Evolutionary conservation across 1,284 basidiomycete genomes (phyloP).

Genomic region (Puccinia polysora): DNA sequence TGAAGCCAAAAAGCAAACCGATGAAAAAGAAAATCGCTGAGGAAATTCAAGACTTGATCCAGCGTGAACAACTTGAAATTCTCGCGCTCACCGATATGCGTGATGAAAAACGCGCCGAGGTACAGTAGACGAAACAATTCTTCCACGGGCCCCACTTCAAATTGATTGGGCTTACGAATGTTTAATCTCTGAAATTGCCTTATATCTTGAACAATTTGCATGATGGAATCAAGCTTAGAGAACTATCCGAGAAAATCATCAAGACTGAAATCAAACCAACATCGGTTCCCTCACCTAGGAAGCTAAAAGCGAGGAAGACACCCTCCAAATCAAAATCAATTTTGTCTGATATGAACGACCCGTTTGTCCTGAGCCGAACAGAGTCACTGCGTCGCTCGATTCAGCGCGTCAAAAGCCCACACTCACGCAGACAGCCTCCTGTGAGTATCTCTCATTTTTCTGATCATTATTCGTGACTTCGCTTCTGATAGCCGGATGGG

Average conservation of each 20-base stretch:
- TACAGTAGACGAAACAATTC: background rate
- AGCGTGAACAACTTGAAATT: slow-evolving; percentile 40
- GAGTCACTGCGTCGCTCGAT: slow-evolving; percentile 33
- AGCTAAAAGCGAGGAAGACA: slow-evolving; percentile 28
- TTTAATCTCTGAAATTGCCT: background rate
- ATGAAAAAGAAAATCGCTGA: background rate
- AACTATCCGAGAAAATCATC: slow-evolving; percentile 32
- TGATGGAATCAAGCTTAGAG: slow-evolving; percentile 6
- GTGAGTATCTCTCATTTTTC: slow-evolving; percentile 10
- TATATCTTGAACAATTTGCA: background rate
- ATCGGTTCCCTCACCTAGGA: slow-evolving; percentile 16
- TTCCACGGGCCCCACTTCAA: background rate
- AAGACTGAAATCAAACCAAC: slow-evolving; percentile 17
- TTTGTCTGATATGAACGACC: slow-evolving; percentile 20
- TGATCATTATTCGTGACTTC: background rate
- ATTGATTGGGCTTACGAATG: background rate
- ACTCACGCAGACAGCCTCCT: background rate
- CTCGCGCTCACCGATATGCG: slow-evolving; percentile 40
- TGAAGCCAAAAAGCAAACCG: background rate
- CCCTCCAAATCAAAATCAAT: slow-evolving; percentile 19
- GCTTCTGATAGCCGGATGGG: background rate
- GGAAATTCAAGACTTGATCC: slow-evolving; percentile 34
- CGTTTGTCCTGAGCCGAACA: slow-evolving; percentile 30
- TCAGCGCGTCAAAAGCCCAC: slow-evolving; percentile 37
- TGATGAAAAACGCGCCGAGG: slow-evolving; percentile 37